Conservation (phyloP, 1,284 basidiomycete species). For the Marasmius sp. region DNA sequence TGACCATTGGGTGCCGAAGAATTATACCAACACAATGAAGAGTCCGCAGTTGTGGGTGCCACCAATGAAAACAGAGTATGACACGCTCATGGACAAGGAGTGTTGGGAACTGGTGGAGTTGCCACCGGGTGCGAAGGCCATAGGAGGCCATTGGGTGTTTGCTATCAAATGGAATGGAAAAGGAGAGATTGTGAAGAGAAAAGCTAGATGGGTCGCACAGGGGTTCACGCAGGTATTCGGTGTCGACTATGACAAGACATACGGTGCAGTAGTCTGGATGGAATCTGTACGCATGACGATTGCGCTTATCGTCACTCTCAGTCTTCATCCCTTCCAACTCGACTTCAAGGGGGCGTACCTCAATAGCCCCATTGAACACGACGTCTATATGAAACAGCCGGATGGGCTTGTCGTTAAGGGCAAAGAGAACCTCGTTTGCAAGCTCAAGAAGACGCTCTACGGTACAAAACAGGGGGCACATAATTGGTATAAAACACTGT, state of each 20-base stretch:
- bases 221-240: conserved; percentile 23
- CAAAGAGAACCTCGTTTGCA: conserved; percentile 13
- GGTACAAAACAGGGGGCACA: conserved; percentile 38
- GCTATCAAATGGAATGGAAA: not conserved
- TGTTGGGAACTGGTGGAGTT: no score
- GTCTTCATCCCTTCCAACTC: no score
- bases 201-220: conserved; percentile 16
- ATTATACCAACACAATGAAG: not conserved
- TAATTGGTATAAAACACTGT: conserved; percentile 31
- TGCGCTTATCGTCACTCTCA: no score
- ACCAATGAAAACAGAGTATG: not conserved
- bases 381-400: conserved; percentile 37
- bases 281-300: no score
- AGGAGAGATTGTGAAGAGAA: conserved; percentile 12
- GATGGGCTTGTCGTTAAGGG: conserved; percentile 22
- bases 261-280: conserved; percentile 26
- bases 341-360: no score
- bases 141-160: no score
- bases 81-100: no score
- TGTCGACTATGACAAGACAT: conserved; percentile 33
- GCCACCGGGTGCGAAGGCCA: no score
- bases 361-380: conserved; percentile 35
- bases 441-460: conserved; percentile 28
- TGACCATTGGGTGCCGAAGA: not conserved
- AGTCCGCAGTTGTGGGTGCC: not conserved